Conservation (phyloP, 768 basidiomycete species). For the Butyriboletus loyo region DNA sequence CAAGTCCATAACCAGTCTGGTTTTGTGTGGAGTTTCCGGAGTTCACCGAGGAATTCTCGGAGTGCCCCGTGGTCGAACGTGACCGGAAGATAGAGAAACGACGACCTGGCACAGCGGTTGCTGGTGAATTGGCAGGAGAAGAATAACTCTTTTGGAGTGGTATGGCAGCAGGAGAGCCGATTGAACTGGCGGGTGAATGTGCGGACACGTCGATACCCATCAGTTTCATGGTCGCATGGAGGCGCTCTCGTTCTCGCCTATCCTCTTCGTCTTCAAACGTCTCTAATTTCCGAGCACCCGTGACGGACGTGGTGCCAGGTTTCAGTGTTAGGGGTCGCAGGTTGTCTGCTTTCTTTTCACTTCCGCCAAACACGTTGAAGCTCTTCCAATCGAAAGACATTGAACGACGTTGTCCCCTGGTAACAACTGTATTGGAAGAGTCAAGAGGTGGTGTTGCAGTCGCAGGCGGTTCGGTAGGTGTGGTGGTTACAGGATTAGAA, state of each 20-base stretch:
- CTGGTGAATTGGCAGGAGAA: conserved; percentile 33
- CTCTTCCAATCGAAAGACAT: conserved; percentile 83
- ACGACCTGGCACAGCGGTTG: conserved; percentile 30
- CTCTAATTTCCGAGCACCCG: conserved; percentile 74
- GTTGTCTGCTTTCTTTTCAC: conserved; percentile 63
- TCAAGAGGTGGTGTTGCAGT: conserved; percentile 20
- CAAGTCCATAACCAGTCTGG: conserved; percentile 31
- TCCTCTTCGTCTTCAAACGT: conserved; percentile 93
- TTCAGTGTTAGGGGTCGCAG: conserved; percentile 74
- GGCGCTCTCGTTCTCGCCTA: conserved; percentile 76
- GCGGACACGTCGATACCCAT: conserved; percentile 82
- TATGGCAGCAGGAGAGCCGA: conserved; percentile 30
- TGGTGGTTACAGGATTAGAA: conserved; percentile 38
- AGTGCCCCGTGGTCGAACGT: conserved; percentile 40
- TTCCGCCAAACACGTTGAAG: conserved; percentile 62
- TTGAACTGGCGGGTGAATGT: conserved; percentile 35
- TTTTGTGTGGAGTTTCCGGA: conserved; percentile 41
- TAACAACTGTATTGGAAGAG: conserved; percentile 20
- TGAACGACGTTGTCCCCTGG: conserved; percentile 63
- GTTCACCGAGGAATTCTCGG: conserved; percentile 48
- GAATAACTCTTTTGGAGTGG: conserved; percentile 41
- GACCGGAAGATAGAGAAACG: conserved; percentile 75
- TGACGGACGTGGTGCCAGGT: conserved; percentile 54
- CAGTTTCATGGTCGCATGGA: conserved; percentile 89
- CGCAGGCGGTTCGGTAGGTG: conserved; percentile 27